Base-by-base conservation (phyloP, 2,329 filamentous ascomycete species). In the Sporothrix mexicana region DNA sequence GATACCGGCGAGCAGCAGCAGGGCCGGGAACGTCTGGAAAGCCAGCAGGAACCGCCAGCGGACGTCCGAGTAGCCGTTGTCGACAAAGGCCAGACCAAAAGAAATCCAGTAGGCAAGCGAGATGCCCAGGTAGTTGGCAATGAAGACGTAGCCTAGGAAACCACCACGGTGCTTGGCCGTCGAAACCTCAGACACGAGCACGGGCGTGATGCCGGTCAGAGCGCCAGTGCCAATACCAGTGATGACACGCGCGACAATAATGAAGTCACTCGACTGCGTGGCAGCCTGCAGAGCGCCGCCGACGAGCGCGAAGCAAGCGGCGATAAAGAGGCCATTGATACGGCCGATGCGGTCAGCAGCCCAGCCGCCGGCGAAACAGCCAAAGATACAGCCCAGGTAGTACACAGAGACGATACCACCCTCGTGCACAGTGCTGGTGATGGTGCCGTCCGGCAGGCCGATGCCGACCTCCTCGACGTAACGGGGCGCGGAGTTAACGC, bases 331-430 rank as follows among this genome's bases (percentile, higher is more conserved):
- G 66, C 84, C 73, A 15, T 75, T 85, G 76, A 86, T 86, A 43
- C 86, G 84, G n/a, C 86, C 87, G 51, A 86, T 82, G 23, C 81
- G 82, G 76, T 88, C 86, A n/a, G 84, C 87, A 23, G 84, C 73
- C 72, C 72, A 74, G 67, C 74, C 74, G 77, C 82, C 83, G 84
- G 49, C 71, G 47, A 76, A 73, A 62, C 74, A 76, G 61, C 74
- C 74, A 69, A 76, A 73, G 53, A 76, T 74, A 36, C 73, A 74
- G 53, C 86, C 86, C 30, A 87, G 79, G 75, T 87, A 87, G 76
- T 88, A 87, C 1, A 85, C 80, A n/a, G 85, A 84, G 20, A 85
- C 84, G 62, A 87, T 83, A 51, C 86, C 86, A 8, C 86, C 86
- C 76, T 87, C 84, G 73, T 86, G 83, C 2, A 83, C 82, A 13